Evolutionary conservation across 768 basidiomycete species (phyloP), one percentile per base, ranked within the genome.

Genomic region (Collybiopsis confluens): DNA sequence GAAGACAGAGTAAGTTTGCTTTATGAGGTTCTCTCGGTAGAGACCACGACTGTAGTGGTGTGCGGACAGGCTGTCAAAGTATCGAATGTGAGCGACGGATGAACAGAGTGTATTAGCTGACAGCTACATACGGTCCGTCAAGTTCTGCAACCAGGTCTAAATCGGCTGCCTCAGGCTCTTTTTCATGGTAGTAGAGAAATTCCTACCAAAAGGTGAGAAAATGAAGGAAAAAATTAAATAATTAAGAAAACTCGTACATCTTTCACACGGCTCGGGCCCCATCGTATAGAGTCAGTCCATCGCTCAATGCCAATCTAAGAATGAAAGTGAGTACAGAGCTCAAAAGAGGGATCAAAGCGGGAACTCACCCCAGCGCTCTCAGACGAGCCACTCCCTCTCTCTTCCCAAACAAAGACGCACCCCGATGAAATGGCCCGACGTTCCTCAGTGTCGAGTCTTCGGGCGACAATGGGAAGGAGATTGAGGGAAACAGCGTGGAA

Each of bases 351-450:
- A 53, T 18, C 23, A 41, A 38, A 28, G 33, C 54, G 52, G 35
- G 38, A 38, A 68, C 79, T 63, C 63, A 88, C 85, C 56, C 86
- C 85, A 44, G 80, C 81, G 26, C 81, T 75, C 56, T 87, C 88
- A 46, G 82, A 68, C 13, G 85, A 76, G 4, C 83, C 83, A 52
- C 89, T 42, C 65, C 91, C 83, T 53, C 89, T 42, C 65, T 92
- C 90, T 64, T 91, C 88, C 89, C 90, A 92, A 36, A 92, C 88
- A 58, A 82, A 92, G 30, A 91, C 83, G 54, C 79, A 81, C 13
- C 90, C 89, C 1, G 88, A 79, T n/a, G 71, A 59, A 46, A 91
- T 88, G 37, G 74, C 70, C 10, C 88, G 77, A 36, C 88, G 76
- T 64, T 91, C 89, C 49, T 88, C 88, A 15, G 84, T 81, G 69